Evolutionary conservation across 108 stramenopile species (phyloP).

Genomic region (Phaeodactylum tricornutum): DNA sequence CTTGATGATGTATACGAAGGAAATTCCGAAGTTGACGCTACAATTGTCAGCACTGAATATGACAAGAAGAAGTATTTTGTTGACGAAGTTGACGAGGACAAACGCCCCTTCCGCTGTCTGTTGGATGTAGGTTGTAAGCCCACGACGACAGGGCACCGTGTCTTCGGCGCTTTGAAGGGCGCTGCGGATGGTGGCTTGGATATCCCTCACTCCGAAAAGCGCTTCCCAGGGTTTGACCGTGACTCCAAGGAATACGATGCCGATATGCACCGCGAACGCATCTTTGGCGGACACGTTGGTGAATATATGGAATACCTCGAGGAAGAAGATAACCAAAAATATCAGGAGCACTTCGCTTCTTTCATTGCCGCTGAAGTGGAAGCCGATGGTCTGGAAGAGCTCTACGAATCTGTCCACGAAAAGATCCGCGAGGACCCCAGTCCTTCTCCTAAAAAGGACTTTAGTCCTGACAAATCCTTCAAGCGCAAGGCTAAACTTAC

Average conservation of each 20-base stretch:
- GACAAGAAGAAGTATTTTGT: conserved; percentile 96
- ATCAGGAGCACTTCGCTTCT: conserved; percentile 79
- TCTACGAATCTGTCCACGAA: conserved; percentile 88
- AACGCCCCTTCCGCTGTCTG: conserved; percentile 93
- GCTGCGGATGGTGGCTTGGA: conserved; percentile 98
- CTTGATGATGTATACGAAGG: conserved; percentile 92
- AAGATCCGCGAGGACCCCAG: conserved; percentile 96
- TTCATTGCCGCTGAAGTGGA: conserved; percentile 75
- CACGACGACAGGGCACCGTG: conserved; percentile 93
- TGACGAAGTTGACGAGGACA: conserved; percentile 97
- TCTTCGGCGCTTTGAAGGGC: conserved; percentile 98
- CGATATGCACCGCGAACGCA: conserved; percentile 93
- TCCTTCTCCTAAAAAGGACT: conserved; percentile 73
- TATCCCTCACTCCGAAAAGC: conserved; percentile 95
- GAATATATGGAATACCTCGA: conserved; percentile 98
- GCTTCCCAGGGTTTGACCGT: conserved; percentile 98
- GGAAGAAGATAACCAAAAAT: conserved; percentile 96
- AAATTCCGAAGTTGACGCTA: conserved; percentile 80
- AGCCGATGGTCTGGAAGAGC: conserved; percentile 84
- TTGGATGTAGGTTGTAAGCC: conserved; percentile 94
- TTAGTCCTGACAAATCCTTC: conserved; percentile 85
- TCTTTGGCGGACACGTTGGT: conserved; percentile 94
- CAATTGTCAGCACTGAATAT: conserved; percentile 72
- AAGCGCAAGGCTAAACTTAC: conserved; percentile 88
- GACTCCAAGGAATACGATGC: conserved; percentile 97